Evolutionary conservation across 139 green algal genomes (phyloP).

Genomic region (Haematococcus lacustris): DNA sequence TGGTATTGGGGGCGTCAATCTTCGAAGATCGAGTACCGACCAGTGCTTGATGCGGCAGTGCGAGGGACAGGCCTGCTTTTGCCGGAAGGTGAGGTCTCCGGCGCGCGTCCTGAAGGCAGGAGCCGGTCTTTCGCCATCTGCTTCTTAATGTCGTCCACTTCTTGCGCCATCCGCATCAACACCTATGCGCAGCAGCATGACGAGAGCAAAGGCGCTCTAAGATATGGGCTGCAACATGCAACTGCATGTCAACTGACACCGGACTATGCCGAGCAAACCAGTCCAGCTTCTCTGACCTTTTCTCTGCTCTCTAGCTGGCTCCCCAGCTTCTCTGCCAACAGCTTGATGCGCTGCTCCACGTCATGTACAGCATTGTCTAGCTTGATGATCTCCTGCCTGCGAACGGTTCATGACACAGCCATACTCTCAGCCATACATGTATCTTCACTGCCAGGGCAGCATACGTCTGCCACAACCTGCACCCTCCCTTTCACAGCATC

Average conservation of each 20-base stretch:
- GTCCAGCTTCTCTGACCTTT: background rate
- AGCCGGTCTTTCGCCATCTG: too few species aligned
- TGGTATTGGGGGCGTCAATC: too few species aligned
- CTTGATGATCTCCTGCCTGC: background rate
- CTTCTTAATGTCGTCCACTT: slow-evolving; percentile 2
- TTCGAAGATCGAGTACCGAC: too few species aligned
- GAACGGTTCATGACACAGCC: background rate
- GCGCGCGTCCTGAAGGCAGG: too few species aligned
- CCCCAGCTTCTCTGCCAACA: background rate
- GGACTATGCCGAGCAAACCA: background rate
- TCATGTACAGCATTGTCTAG: background rate
- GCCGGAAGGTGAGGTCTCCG: too few species aligned
- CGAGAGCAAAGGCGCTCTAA: background rate
- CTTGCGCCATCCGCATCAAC: background rate
- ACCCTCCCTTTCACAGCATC: background rate
- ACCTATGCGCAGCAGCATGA: background rate
- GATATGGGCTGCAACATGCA: background rate
- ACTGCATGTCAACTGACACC: background rate
- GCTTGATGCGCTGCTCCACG: background rate
- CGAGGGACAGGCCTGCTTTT: too few species aligned
- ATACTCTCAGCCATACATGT: background rate
- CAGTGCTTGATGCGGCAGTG: too few species aligned
- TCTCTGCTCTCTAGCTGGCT: slow-evolving; percentile 1
- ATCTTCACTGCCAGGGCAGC: background rate
- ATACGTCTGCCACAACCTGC: background rate